Evolutionary conservation across 163 green algal species (phyloP).

Genomic region (Volvox carteri): DNA sequence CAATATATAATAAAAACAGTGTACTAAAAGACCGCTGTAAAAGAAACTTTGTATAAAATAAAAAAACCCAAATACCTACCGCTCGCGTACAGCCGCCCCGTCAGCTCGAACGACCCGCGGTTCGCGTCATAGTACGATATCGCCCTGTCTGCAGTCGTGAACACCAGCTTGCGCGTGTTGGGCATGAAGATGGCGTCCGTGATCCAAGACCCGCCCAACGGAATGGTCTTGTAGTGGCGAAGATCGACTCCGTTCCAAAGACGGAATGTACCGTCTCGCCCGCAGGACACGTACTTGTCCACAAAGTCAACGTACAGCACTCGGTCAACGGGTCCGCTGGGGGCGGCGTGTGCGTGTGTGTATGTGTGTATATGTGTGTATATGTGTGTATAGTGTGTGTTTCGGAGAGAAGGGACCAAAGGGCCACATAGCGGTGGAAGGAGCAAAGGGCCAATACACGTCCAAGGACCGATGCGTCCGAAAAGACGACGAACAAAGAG

Average conservation of each 20-base stretch:
- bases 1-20: too few relatives aligned
- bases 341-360: background rate
- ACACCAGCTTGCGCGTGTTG: conserved; percentile 73
- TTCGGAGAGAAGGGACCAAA: too few relatives aligned
- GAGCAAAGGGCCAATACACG: too few relatives aligned
- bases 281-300: conserved; percentile 86
- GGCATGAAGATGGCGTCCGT: conserved; percentile 82
- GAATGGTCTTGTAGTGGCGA: conserved; percentile 79
- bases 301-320: conserved; percentile 71
- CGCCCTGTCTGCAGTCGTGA: conserved; percentile 80
- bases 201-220: conserved; percentile 78
- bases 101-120: conserved; percentile 80
- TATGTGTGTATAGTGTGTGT: background rate
- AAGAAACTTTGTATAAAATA: too few relatives aligned
- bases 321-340: conserved; percentile 67
- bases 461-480: too few relatives aligned
- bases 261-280: conserved; percentile 79
- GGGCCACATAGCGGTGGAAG: too few relatives aligned
- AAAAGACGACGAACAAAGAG: too few relatives aligned
- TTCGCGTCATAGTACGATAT: conserved; percentile 87
- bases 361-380: background rate
- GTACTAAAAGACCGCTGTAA: too few relatives aligned
- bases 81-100: conserved; percentile 72
- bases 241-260: conserved; percentile 82
- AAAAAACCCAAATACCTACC: too few relatives aligned